These are phyloP conservation scores for Tuber umbilicatum DNA, from an alignment of 495 filamentous ascomycete genomes.

Conservation along the genomic window DNA sequence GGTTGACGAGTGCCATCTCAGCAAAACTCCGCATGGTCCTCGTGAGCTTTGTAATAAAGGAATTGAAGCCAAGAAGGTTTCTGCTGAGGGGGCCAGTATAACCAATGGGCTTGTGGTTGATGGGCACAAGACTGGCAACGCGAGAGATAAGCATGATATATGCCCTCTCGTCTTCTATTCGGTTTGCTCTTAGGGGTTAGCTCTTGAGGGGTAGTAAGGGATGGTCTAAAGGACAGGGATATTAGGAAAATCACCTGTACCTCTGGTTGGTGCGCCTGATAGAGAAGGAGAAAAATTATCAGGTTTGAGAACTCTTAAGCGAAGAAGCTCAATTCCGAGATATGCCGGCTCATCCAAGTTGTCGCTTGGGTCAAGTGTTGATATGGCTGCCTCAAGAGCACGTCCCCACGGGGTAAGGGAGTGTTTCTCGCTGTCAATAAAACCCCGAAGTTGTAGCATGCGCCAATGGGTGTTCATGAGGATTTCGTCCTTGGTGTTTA, in stretches of 20 bases:
- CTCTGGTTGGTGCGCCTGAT: conserved; percentile 55
- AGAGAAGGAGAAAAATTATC: conserved; percentile 51
- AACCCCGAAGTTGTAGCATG: conserved; percentile 81
- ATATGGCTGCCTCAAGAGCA: conserved; percentile 62
- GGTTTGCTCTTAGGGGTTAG: conserved; percentile 7
- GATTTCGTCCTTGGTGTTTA: conserved; percentile 64
- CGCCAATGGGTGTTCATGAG: conserved; percentile 72
- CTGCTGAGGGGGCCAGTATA: conserved; percentile 93
- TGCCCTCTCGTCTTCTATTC: conserved; percentile 56
- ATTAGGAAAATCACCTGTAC: conserved; percentile 49
- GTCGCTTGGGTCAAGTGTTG: conserved; percentile 53
- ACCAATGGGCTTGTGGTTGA: conserved; percentile 76
- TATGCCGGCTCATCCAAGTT: conserved; percentile 60
- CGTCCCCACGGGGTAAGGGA: conserved; percentile 77
- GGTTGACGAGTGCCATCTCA: conserved; percentile 68
- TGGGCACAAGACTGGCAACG: conserved; percentile 70
- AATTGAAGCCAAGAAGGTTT: conserved; percentile 79
- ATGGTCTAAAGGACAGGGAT: neutral
- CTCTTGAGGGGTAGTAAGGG: neutral
- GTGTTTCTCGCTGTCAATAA: conserved; percentile 66
- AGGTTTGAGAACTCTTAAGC: conserved; percentile 67
- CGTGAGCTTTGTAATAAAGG: conserved; percentile 71
- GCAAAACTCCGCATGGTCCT: conserved; percentile 69
- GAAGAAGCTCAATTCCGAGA: conserved; percentile 72
- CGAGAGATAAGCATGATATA: conserved; percentile 75